These are phyloP conservation scores for Phenoliferia sp. DNA, from an alignment of 1,284 basidiomycete species.

Conservation along the genomic window DNA sequence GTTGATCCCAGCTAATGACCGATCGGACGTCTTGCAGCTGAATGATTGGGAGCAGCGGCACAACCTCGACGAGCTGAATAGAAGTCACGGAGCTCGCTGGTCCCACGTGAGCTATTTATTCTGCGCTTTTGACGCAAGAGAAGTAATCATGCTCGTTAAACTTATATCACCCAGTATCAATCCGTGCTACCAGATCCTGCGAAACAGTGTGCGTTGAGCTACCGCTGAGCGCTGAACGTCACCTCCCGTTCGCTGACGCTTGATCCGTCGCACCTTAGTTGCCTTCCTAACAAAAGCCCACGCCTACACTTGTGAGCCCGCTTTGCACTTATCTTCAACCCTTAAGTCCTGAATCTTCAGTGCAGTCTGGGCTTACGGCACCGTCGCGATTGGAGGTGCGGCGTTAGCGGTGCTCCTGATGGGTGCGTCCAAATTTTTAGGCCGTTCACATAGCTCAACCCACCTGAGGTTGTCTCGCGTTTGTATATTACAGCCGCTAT, in stretches of 20 bases:
- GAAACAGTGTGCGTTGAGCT: background rate
- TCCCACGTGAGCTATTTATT: background rate
- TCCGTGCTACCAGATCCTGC: background rate
- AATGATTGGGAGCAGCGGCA: background rate
- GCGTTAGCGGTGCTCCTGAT: background rate
- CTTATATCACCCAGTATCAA: background rate
- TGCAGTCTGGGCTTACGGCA: background rate
- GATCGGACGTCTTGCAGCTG: background rate
- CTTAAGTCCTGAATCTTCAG: background rate
- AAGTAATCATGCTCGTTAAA: background rate
- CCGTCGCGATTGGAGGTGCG: background rate
- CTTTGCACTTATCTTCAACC: background rate
- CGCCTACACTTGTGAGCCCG: background rate
- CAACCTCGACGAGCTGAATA: background rate
- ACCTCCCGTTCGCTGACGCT: background rate
- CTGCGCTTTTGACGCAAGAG: background rate
- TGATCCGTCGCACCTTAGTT: background rate
- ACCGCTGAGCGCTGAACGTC: background rate
- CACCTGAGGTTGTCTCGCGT: background rate
- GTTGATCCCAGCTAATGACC: background rate
- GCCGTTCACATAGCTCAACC: background rate
- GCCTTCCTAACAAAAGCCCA: background rate
- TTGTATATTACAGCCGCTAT: background rate
- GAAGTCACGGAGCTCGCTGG: background rate
- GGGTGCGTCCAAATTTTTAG: background rate